Evolutionary conservation across 148 eudicot genomes (phyloP).

Genomic region (Nyssa sinensis): DNA sequence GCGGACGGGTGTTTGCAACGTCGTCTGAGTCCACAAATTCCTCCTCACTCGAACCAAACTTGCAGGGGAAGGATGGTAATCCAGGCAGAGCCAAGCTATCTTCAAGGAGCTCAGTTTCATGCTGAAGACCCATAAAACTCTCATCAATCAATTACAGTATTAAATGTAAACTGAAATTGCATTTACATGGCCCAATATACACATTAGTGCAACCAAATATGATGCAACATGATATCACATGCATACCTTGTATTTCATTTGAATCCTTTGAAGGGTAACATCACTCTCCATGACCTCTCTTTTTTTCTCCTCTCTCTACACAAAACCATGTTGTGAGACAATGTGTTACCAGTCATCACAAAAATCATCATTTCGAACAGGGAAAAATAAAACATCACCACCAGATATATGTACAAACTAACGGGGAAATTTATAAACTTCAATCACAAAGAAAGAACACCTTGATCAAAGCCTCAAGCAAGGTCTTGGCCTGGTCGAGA

Average conservation of each 20-base stretch:
- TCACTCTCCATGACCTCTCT: slow-evolving; percentile 91
- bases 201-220: slow-evolving; percentile 6
- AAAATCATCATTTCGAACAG: slow-evolving; percentile 5
- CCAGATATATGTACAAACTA: background rate
- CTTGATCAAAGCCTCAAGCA: slow-evolving; percentile 82
- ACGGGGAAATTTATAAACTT: slow-evolving; percentile 1
- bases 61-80: slow-evolving; percentile 65
- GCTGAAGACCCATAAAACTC: slow-evolving; percentile 37
- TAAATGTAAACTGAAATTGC: background rate
- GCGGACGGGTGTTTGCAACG: slow-evolving; percentile 42
- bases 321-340: slow-evolving; percentile 12
- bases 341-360: background rate
- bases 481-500: slow-evolving; percentile 91
- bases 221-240: background rate
- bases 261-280: slow-evolving; percentile 89
- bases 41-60: slow-evolving; percentile 81
- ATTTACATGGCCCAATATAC: background rate
- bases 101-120: slow-evolving; percentile 83
- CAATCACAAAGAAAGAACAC: slow-evolving; percentile 29
- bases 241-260: slow-evolving; percentile 86
- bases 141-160: background rate
- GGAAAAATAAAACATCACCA: background rate
- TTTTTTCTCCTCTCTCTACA: slow-evolving; percentile 97
- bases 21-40: slow-evolving; percentile 92
- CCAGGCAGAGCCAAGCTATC: slow-evolving; percentile 77